Evolutionary conservation across 345 rosid genomes (phyloP).

Genomic region (Populus simonii): DNA sequence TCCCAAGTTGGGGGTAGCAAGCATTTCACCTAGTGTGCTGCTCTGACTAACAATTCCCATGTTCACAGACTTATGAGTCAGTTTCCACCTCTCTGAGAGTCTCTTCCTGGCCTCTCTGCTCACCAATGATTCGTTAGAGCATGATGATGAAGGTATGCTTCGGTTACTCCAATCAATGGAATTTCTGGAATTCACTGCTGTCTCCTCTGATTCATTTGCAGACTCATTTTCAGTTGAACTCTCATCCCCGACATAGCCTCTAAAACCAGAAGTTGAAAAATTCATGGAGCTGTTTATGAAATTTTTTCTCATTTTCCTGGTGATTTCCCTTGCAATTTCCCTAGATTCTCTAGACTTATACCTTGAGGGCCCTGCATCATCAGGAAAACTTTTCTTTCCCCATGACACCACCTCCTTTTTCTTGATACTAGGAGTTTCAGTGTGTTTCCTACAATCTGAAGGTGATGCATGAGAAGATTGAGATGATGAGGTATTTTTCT

Average conservation of each 20-base stretch:
- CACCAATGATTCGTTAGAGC: slow-evolving; percentile 61
- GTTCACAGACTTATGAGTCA: slow-evolving; percentile 63
- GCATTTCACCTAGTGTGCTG: slow-evolving; percentile 92
- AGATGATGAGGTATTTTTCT: slow-evolving; percentile 45
- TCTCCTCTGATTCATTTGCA: slow-evolving; percentile 58
- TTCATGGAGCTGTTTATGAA: slow-evolving; percentile 38
- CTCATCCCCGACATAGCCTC: slow-evolving; percentile 76
- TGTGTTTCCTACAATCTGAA: slow-evolving; percentile 38
- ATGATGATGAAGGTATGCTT: slow-evolving; percentile 42
- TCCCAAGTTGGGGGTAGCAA: slow-evolving; percentile 61
- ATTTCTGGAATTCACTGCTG: slow-evolving; percentile 41
- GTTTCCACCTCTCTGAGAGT: slow-evolving; percentile 94
- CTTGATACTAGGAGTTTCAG: slow-evolving; percentile 38
- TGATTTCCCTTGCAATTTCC: slow-evolving; percentile 61
- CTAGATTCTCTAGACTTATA: slow-evolving; percentile 61
- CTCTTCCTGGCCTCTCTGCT: slow-evolving; percentile 86
- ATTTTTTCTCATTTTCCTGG: slow-evolving; percentile 58
- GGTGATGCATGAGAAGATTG: slow-evolving; percentile 45
- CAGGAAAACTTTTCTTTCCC: slow-evolving; percentile 42
- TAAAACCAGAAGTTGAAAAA: slow-evolving; percentile 44
- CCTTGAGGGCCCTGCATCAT: slow-evolving; percentile 46
- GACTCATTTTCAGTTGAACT: slow-evolving; percentile 80
- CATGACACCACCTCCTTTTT: slow-evolving; percentile 31
- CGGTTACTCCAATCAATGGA: slow-evolving; percentile 38
- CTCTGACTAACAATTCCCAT: slow-evolving; percentile 49